Percentiles rank a stretch among this genome's conserved stretches.
phyloP scores from a whole-genome alignment of 75 land plant genomes.

The Adiantum capillusveneris region DNA sequence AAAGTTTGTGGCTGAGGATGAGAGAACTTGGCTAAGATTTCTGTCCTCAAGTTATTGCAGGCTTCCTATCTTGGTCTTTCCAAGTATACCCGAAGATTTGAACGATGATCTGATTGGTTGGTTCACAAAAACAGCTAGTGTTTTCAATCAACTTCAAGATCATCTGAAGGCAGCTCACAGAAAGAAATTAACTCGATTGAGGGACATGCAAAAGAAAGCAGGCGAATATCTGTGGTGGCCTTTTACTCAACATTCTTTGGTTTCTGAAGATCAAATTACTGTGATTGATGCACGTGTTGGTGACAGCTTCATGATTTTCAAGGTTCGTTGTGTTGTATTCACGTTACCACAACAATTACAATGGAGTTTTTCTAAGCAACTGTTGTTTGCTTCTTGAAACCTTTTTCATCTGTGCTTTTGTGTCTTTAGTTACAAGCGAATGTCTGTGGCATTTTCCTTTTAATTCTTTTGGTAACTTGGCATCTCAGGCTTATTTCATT shows the following conservation, averaged over 20 bases:
- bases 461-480: no score
- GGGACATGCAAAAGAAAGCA: constrained; percentile 67
- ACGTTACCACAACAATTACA: constrained; percentile 1
- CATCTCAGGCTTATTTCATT: no score
- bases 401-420: no score
- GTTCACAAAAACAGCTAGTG: constrained; percentile 48
- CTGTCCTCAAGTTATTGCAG: constrained; percentile 16
- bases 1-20: no score
- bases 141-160: constrained; percentile 50
- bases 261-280: constrained; percentile 52
- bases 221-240: constrained; percentile 85
- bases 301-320: constrained; percentile 68
- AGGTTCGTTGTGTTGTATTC: constrained; percentile 48
- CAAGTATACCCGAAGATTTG: constrained; percentile 58
- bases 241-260: constrained; percentile 86
- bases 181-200: constrained; percentile 47
- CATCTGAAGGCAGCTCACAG: constrained; percentile 35
- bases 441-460: no score
- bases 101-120: constrained; percentile 53
- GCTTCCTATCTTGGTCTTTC: constrained; percentile 73
- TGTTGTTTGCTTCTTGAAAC: no score
- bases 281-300: constrained; percentile 92
- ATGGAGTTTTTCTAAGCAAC: no score
- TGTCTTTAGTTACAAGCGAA: no score
- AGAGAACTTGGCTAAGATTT: background rate